These are phyloP conservation scores for Penicillium sp. DNA, from an alignment of 2,329 filamentous ascomycete genomes.

Conservation along the genomic window DNA sequence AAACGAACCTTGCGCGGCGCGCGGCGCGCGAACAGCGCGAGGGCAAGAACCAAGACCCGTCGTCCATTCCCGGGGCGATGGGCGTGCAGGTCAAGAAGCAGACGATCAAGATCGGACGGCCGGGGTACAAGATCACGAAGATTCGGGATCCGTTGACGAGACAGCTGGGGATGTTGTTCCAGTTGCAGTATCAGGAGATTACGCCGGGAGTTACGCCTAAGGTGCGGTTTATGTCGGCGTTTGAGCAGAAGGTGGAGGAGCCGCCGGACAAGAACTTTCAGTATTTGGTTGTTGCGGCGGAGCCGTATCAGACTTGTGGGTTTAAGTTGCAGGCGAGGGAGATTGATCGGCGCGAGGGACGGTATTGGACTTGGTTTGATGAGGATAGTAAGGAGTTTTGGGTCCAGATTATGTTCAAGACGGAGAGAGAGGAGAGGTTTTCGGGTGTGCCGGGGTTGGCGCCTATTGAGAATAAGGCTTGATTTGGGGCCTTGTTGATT, in stretches of 20 bases:
- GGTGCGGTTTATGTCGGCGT: constrained; percentile 95
- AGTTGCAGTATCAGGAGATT: constrained; percentile 91
- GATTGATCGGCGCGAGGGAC: constrained; percentile 77
- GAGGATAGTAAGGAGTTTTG: constrained; percentile 93
- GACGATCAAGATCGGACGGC: constrained; percentile 85
- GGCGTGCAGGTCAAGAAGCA: constrained; percentile 72
- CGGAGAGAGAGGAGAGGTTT: constrained; percentile 87
- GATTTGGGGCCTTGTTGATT: too few species aligned
- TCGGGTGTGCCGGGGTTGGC: constrained; percentile 58
- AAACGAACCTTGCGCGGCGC: constrained; percentile 91
- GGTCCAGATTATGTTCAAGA: constrained; percentile 97
- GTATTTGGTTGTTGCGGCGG: constrained; percentile 87
- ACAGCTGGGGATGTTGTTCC: constrained; percentile 87
- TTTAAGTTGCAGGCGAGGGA: constrained; percentile 94
- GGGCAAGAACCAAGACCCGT: constrained; percentile 56
- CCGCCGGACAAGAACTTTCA: constrained; percentile 87
- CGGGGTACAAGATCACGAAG: constrained; percentile 97
- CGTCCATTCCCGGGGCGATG: constrained; percentile 64
- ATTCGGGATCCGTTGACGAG: constrained; percentile 77
- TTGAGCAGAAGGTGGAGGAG: constrained; percentile 90
- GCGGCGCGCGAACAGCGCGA: constrained; percentile 93
- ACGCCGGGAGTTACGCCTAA: constrained; percentile 64
- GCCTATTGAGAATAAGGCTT: too few species aligned
- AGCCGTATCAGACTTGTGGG: constrained; percentile 93
- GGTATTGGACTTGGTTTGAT: constrained; percentile 92